Evolutionary conservation across 495 filamentous ascomycete species (phyloP).

Genomic region (Xylaria sp.): DNA sequence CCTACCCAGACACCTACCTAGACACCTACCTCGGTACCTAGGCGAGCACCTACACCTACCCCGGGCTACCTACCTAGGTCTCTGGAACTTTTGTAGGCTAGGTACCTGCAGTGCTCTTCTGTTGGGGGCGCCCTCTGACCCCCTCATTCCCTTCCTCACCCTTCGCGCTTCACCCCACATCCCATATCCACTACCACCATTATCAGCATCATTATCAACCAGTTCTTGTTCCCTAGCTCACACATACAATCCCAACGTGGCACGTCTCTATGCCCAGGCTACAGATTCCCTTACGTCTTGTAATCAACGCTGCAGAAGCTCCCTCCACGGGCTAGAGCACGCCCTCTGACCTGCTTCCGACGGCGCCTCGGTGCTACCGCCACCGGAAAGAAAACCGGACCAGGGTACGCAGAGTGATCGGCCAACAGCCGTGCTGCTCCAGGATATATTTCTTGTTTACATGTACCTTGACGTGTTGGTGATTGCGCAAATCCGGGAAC

Average conservation of each 20-base stretch:
- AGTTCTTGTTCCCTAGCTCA: conserved; percentile 21
- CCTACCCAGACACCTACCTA: too few relatives aligned
- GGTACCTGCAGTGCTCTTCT: too few relatives aligned
- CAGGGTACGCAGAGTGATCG: not conserved
- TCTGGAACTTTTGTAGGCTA: too few relatives aligned
- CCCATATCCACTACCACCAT: conserved; percentile 6
- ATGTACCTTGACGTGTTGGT: conserved; percentile 2
- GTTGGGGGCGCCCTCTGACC: too few relatives aligned
- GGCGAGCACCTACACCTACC: too few relatives aligned
- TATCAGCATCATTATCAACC: conserved; percentile 10
- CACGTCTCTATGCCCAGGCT: conserved; percentile 11
- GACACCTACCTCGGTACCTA: too few relatives aligned
- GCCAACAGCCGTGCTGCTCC: conserved; percentile 15
- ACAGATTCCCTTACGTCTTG: conserved; percentile 10
- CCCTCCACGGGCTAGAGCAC: not conserved
- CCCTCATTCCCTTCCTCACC: too few relatives aligned
- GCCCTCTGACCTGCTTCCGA: conserved; percentile 17
- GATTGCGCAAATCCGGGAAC: conserved; percentile 4
- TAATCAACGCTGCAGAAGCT: not conserved
- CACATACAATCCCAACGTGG: conserved; percentile 20
- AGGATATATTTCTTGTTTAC: not conserved
- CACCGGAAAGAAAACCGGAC: conserved; percentile 22
- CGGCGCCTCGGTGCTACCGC: conserved; percentile 22
- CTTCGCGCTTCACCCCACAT: not conserved
- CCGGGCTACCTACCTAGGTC: too few relatives aligned